Base-by-base conservation (phyloP, 2,329 filamentous ascomycete genomes). In the Alternaria dauci region DNA sequence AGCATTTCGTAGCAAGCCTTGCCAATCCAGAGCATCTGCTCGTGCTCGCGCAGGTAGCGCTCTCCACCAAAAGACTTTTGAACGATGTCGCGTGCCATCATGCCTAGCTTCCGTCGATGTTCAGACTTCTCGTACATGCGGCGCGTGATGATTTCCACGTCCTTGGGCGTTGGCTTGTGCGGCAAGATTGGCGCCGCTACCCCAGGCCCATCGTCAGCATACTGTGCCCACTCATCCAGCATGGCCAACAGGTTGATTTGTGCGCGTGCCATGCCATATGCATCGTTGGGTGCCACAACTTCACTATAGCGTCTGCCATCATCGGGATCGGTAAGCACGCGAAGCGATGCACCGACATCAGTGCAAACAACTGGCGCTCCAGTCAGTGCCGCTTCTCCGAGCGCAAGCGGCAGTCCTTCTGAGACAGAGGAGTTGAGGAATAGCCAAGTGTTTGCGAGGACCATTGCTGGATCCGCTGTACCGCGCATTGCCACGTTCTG, bases 261-360 rank as follows among this genome's bases (percentile, higher is more conserved):
- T 0, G 88, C 88, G 25, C 84, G 81, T 1, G 87, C 88, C 1
- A 90, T 80, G 5, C 85, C 83, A 38, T 82, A 81, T 4, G 87
- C 83, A 71, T 90, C 88, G 66, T 89, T 89, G 2, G 87, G 88
- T 14, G 87, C 85, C 3, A 89, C 87, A 5, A 89, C 85, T 58
- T 86, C 87, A 63, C 86, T 87, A 77, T 86, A 89, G 26, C 82
- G 78, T 55, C 78, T 77, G 43, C 76, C 76, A 25, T 74, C 70
- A 9, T 81, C 81, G 0, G 82, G 83, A 63, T 87, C 84, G 0
- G 84, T 87, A n/a, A 87, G 78, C 0, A 87, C 84, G 26, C 84
- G 80, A 3, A 85, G 80, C 2, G 84, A 86, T 8, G 85, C 85
- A 30, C 85, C 85, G 7, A 87, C 85, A 61, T 86, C 84, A 0